Evolutionary conservation across 1,284 basidiomycete genomes (phyloP).

Genomic region (Neotropicomus parvogracilis): DNA sequence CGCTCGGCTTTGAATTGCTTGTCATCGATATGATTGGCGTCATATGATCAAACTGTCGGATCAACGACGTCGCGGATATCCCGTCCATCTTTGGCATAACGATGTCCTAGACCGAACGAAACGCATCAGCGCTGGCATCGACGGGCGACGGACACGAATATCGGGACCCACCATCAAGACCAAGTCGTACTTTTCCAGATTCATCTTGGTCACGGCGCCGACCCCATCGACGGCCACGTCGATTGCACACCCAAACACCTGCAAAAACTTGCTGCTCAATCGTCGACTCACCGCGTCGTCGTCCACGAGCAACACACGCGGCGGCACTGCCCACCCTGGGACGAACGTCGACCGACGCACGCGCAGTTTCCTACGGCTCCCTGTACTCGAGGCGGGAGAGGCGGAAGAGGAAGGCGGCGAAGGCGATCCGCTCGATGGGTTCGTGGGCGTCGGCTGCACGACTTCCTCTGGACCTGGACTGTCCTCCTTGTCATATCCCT

Average conservation of each 20-base stretch:
- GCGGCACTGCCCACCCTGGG: conserved; percentile 85
- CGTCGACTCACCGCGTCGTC: conserved; percentile 91
- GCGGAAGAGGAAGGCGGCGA: conserved; percentile 22
- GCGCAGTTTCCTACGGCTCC: conserved; percentile 39
- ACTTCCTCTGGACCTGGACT: conserved; percentile 32
- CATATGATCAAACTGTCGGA: conserved; percentile 89
- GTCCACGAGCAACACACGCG: conserved; percentile 87
- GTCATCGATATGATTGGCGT: conserved; percentile 99
- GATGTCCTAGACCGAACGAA: conserved; percentile 66
- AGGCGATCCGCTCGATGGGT: conserved; percentile 16
- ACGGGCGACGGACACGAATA: not conserved
- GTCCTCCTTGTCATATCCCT: conserved; percentile 29
- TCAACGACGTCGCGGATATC: conserved; percentile 86
- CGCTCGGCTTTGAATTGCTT: conserved; percentile 83
- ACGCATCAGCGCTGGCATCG: not conserved
- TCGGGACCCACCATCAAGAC: conserved; percentile 78
- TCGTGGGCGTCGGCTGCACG: conserved; percentile 32
- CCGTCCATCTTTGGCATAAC: conserved; percentile 94
- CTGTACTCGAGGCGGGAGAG: conserved; percentile 8
- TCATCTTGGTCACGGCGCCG: conserved; percentile 95
- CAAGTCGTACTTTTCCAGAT: conserved; percentile 90
- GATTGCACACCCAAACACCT: conserved; percentile 93
- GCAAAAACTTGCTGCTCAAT: conserved; percentile 88
- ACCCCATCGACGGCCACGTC: conserved; percentile 94
- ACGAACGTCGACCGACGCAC: conserved; percentile 77